These are phyloP conservation scores for Eucalyptus grandis DNA, from an alignment of 345 rosid genomes.

Conservation along the genomic window DNA sequence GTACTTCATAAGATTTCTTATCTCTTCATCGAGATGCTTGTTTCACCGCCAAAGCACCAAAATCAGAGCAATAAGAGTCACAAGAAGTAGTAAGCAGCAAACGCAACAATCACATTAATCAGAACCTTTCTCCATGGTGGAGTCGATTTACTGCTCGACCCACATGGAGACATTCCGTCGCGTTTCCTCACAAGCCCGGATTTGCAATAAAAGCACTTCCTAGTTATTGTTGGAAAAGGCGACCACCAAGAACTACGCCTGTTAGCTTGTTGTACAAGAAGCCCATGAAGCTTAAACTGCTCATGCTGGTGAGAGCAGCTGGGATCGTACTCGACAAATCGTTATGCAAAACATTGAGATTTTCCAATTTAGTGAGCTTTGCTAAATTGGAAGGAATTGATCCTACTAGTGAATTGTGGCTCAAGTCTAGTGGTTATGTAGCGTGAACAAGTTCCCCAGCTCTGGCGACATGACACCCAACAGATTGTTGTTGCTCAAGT, in stretches of 20 bases:
- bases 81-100: background rate
- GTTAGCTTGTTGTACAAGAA: constrained; percentile 42
- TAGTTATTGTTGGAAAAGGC: constrained; percentile 18
- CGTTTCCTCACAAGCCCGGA: constrained; percentile 45
- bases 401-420: constrained; percentile 53
- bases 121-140: constrained; percentile 5
- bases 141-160: background rate
- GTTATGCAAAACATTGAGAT: constrained; percentile 43
- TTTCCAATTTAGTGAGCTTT: constrained; percentile 29
- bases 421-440: constrained; percentile 41
- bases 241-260: constrained; percentile 28
- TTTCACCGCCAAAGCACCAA: background rate
- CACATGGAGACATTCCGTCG: constrained; percentile 26
- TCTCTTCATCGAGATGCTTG: constrained; percentile 14
- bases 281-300: constrained; percentile 22
- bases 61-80: background rate
- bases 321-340: constrained; percentile 38
- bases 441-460: constrained; percentile 16
- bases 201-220: constrained; percentile 5
- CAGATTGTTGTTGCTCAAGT: no score
- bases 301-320: constrained; percentile 19
- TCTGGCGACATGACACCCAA: constrained; percentile 27
- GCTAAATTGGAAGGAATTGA: constrained; percentile 26
- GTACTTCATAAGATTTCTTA: background rate
- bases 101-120: constrained; percentile 17